These are phyloP conservation scores for Bryoerythrophyllum caledonicum DNA, from an alignment of 225 moss, liverwort and hornwort genomes.

Conservation along the genomic window DNA sequence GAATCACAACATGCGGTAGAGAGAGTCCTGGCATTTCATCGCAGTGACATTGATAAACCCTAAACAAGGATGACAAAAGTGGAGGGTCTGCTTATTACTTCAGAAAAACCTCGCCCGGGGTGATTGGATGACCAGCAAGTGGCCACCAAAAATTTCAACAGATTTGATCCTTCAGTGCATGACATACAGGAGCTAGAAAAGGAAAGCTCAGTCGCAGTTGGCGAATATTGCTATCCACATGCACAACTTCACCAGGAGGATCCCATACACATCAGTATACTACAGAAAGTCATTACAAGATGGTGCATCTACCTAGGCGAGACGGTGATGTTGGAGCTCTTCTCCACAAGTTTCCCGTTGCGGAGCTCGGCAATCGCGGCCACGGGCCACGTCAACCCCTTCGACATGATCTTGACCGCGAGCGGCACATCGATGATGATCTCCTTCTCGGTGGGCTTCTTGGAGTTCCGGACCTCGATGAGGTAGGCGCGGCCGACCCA, in stretches of 20 bases:
- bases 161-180: background rate
- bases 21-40: too few relatives aligned
- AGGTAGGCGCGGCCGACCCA: conserved; percentile 78
- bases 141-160: conserved; percentile 18
- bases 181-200: background rate
- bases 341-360: conserved; percentile 70
- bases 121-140: conserved; percentile 6
- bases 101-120: background rate
- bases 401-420: conserved; percentile 60
- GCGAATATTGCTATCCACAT: conserved; percentile 6
- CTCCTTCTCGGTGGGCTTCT: conserved; percentile 94
- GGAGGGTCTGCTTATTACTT: background rate
- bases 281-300: background rate
- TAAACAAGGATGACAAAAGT: background rate
- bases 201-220: background rate
- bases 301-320: conserved; percentile 67
- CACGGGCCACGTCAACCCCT: conserved; percentile 73
- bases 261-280: background rate
- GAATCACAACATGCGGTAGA: too few relatives aligned
- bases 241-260: background rate
- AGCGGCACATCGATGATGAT: conserved; percentile 94
- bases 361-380: conserved; percentile 57
- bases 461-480: conserved; percentile 29
- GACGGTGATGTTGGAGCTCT: conserved; percentile 71
- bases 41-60: background rate